These are phyloP conservation scores for Cutaneotrichosporon daszewskae DNA, from an alignment of 1,284 basidiomycete genomes.

Conservation along the genomic window DNA sequence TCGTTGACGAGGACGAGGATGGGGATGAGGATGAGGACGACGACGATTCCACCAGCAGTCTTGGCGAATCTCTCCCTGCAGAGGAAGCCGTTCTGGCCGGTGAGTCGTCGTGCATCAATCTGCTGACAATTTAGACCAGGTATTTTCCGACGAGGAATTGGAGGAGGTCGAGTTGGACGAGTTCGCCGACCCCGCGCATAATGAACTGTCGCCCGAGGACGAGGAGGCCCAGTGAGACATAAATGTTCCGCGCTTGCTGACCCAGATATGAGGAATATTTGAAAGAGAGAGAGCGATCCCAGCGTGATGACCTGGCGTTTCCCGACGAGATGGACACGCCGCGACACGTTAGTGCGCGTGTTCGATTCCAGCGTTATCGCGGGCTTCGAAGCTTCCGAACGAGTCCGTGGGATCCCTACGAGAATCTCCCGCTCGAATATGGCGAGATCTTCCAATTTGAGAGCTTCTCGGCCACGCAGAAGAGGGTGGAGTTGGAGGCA, in stretches of 20 bases:
- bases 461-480: slow-evolving; percentile 81
- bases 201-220: slow-evolving; percentile 62
- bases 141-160: slow-evolving; percentile 65
- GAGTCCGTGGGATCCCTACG: slow-evolving; percentile 94
- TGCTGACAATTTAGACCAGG: too few species aligned
- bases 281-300: slow-evolving; percentile 53
- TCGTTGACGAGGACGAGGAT: slow-evolving; percentile 64
- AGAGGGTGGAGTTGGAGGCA: slow-evolving; percentile 62
- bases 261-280: slow-evolving; percentile 64
- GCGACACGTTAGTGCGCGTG: slow-evolving; percentile 70
- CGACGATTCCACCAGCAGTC: slow-evolving; percentile 32
- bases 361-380: slow-evolving; percentile 88
- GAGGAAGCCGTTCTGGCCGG: too few species aligned
- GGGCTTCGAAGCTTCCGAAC: slow-evolving; percentile 90
- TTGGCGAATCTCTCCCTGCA: too few species aligned
- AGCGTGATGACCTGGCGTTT: slow-evolving; percentile 74
- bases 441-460: slow-evolving; percentile 96
- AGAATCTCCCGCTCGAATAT: slow-evolving; percentile 91
- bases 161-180: slow-evolving; percentile 57
- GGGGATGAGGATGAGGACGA: slow-evolving; percentile 55
- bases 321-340: slow-evolving; percentile 99
- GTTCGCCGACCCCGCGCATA: slow-evolving; percentile 39
- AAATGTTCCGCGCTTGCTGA: background rate
- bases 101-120: too few species aligned
- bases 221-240: slow-evolving; percentile 69